Evolutionary conservation across 768 basidiomycete species (phyloP).

Genomic region (Mrakia blollopis): DNA sequence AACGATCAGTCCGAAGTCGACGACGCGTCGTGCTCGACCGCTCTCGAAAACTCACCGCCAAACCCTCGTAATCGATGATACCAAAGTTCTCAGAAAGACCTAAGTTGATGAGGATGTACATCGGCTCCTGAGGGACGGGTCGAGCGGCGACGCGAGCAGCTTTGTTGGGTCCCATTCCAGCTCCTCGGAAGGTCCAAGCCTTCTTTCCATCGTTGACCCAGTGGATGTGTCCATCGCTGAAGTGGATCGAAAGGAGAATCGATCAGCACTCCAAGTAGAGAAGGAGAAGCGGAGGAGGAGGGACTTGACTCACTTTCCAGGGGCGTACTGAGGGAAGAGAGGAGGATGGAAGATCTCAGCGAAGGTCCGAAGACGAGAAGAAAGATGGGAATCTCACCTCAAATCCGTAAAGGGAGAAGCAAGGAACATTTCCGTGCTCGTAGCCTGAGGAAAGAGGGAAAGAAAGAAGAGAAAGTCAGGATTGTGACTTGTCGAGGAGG

Average conservation of each 20-base stretch:
- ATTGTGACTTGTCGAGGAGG: too few relatives aligned
- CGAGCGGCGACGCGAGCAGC: conserved; percentile 60
- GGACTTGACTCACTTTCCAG: background rate
- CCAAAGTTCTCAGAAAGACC: conserved; percentile 81
- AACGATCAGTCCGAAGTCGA: background rate
- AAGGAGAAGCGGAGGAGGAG: background rate
- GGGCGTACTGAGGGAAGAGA: background rate
- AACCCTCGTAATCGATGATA: conserved; percentile 52
- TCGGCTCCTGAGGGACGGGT: conserved; percentile 75
- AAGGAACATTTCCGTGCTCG: background rate
- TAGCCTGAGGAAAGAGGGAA: background rate
- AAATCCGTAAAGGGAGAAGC: conserved; percentile 7
- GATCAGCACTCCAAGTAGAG: background rate
- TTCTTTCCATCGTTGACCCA: conserved; percentile 27
- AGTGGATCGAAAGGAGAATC: background rate
- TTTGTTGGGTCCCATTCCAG: conserved; percentile 61
- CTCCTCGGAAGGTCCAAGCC: conserved; percentile 53
- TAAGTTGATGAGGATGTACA: conserved; percentile 74
- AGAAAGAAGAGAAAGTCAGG: too few relatives aligned
- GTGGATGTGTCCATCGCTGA: conserved; percentile 26
- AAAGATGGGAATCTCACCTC: background rate
- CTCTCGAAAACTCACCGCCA: background rate
- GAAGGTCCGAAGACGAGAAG: background rate
- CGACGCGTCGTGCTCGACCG: background rate
- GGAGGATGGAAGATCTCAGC: background rate